Evolutionary conservation across 257 asterid species (phyloP), one percentile per base, ranked within the genome.

Genomic region (Salvia miltiorrhiza): DNA sequence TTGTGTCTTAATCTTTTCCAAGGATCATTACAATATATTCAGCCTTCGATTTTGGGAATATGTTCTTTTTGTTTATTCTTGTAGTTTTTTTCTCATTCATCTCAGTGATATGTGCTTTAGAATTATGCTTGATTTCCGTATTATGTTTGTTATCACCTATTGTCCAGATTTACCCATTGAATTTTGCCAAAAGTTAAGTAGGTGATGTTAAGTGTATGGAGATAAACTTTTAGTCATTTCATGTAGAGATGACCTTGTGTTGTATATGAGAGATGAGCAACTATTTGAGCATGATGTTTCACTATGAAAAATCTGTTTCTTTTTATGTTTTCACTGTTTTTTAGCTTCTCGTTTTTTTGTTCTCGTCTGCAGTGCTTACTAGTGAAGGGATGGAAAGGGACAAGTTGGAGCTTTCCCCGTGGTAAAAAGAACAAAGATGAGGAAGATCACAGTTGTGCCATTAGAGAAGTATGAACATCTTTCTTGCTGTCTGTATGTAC

Each of bases 381-480:
- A 64, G 97, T 87, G 69, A 90, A 87, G 80, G 97, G 95, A 59
- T 90, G 97, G 97, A 90, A 90, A 76, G 97, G 97, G 53, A 68
- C 91, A 55, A 90, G 97, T 79, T 90, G 97, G 97, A 90, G 97
- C 74, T 87, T 90, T 80, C 97, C 97, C 6, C 95, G 95, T 76
- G 97, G 97, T n/a, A 90, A 90, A 67, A 87, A 90, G 83, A 87
- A 77, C 69, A 90, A 90, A 78, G 97, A 90, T 28, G 97, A 90
- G 78, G 97, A 90, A 73, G 97, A 90, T 73, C 89, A 87, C 69
- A 76, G 80, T 10, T 90, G 97, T 83, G 97, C 97, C 59, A 69
- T 90, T 52, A 84, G 95, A 90, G 97, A 90, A 75, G 97, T 90
- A 85, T 35, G 74, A 48, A 17, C n/a, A 62, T 7, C 53, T 35